A percentile compares a stretch with the other conserved stretches of the same genome.
These are phyloP conservation scores for Coccomyxa sp. DNA, from an alignment of 139 green algal genomes.

Conservation along the genomic window DNA sequence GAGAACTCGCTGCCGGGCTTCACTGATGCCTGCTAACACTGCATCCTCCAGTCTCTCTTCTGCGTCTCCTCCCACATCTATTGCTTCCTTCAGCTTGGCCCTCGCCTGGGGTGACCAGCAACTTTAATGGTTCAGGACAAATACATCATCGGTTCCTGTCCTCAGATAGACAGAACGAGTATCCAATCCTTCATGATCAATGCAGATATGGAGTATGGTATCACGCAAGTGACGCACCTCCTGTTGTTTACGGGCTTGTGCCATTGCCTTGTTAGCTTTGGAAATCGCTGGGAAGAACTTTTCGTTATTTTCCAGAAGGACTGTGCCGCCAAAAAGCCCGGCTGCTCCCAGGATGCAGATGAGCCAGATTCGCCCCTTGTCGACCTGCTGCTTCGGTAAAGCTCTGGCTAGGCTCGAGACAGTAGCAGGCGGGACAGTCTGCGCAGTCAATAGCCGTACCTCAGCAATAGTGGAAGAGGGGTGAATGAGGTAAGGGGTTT, in stretches of 20 bases:
- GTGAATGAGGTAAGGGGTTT: neutral
- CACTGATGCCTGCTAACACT: neutral
- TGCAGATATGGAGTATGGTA: neutral
- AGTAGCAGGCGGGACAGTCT: conserved; percentile 50
- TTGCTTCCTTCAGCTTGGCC: conserved; percentile 13
- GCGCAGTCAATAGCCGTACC: neutral
- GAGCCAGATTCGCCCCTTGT: conserved; percentile 69
- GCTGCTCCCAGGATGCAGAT: conserved; percentile 59
- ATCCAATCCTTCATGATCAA: neutral
- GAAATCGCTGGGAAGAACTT: conserved; percentile 71
- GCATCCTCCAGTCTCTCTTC: conserved; percentile 10
- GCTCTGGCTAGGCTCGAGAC: conserved; percentile 44
- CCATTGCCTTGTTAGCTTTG: conserved; percentile 67
- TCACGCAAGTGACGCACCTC: neutral
- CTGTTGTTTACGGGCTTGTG: neutral
- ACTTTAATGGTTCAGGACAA: neutral
- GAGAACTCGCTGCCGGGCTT: neutral
- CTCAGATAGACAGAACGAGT: neutral
- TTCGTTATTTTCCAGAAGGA: conserved; percentile 69
- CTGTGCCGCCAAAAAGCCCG: conserved; percentile 54
- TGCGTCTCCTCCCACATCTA: conserved; percentile 14
- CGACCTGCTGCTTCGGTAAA: conserved; percentile 55
- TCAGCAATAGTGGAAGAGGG: neutral
- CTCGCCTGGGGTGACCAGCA: conserved; percentile 10
- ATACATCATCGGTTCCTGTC: neutral